Percentiles rank a stretch among this genome's conserved stretches.
These are phyloP conservation scores for Elsinoe arachidis DNA, from an alignment of 2,329 filamentous ascomycete species.

Conservation along the genomic window DNA sequence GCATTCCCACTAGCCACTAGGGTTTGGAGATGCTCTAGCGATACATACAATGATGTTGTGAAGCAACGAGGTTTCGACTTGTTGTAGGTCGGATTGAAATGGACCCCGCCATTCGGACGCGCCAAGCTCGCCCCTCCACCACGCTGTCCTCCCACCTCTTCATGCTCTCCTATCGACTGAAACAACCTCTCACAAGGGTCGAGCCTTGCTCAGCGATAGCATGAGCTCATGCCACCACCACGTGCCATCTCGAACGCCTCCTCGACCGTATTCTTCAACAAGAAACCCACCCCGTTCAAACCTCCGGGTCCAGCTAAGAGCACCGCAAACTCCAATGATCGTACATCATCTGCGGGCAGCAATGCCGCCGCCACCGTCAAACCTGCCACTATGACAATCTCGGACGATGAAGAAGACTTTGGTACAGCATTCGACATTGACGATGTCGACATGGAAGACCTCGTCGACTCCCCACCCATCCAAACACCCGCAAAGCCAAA, in stretches of 20 bases:
- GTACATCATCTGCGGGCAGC: background rate
- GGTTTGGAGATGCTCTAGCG: too few relatives aligned
- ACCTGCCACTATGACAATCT: constrained; percentile 4
- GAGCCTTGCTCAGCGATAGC: too few relatives aligned
- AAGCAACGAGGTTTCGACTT: too few relatives aligned
- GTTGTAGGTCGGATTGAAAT: too few relatives aligned
- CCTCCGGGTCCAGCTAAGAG: constrained; percentile 10
- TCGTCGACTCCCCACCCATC: background rate
- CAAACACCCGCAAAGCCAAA: background rate
- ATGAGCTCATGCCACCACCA: background rate
- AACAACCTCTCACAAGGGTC: too few relatives aligned
- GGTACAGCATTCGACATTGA: constrained; percentile 4
- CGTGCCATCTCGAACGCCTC: background rate
- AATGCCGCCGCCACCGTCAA: background rate
- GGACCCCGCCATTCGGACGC: too few relatives aligned
- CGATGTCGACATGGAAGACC: constrained; percentile 5
- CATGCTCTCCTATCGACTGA: too few relatives aligned
- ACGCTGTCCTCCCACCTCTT: too few relatives aligned
- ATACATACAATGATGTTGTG: too few relatives aligned
- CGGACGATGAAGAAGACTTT: constrained; percentile 12
- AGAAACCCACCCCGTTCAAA: constrained; percentile 10
- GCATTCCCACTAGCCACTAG: too few relatives aligned
- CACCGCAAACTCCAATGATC: background rate
- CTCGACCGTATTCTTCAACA: background rate
- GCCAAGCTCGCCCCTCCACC: too few relatives aligned